Percentiles rank a stretch among this genome's conserved stretches.
Conservation (phyloP, 2,329 filamentous ascomycete species). For the Exophiala spinifera region DNA sequence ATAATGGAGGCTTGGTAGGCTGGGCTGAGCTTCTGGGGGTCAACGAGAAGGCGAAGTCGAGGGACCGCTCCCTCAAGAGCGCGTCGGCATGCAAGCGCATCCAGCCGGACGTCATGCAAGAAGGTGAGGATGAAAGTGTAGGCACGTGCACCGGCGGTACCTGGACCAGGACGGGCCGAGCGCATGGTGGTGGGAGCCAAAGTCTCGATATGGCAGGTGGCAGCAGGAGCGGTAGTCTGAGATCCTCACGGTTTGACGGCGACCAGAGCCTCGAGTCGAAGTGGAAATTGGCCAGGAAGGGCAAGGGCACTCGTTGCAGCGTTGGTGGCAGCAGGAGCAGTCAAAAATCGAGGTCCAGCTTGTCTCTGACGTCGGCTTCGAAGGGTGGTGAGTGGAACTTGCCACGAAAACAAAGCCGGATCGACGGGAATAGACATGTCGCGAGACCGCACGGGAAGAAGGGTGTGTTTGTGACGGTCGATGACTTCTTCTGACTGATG, state of each 20-base stretch:
- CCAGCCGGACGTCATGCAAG: too few species aligned
- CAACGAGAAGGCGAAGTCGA: constrained; percentile 34
- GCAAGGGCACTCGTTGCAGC: background rate
- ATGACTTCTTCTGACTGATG: constrained; percentile 21
- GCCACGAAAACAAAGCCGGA: background rate
- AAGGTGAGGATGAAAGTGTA: background rate
- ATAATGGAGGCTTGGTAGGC: constrained; percentile 43
- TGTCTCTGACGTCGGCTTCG: background rate
- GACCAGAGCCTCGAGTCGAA: too few species aligned
- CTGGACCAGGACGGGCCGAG: constrained; percentile 1
- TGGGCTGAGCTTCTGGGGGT: constrained; percentile 45
- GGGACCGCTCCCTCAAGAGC: background rate
- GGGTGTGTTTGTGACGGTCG: constrained; percentile 6
- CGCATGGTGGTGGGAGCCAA: background rate
- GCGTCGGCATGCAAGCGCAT: background rate
- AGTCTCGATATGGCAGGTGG: background rate
- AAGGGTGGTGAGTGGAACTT: background rate
- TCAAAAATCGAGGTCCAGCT: background rate
- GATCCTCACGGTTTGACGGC: too few species aligned
- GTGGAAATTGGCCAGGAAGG: background rate
- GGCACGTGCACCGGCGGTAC: constrained; percentile 10
- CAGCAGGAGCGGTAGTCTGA: background rate
- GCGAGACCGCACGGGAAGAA: constrained; percentile 11
- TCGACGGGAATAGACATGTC: constrained; percentile 8
- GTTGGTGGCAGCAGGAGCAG: too few species aligned